Percentiles rank a stretch among this genome's conserved stretches.
Evolutionary conservation across 345 rosid genomes (phyloP).

Genomic region (Citrus maxima): DNA sequence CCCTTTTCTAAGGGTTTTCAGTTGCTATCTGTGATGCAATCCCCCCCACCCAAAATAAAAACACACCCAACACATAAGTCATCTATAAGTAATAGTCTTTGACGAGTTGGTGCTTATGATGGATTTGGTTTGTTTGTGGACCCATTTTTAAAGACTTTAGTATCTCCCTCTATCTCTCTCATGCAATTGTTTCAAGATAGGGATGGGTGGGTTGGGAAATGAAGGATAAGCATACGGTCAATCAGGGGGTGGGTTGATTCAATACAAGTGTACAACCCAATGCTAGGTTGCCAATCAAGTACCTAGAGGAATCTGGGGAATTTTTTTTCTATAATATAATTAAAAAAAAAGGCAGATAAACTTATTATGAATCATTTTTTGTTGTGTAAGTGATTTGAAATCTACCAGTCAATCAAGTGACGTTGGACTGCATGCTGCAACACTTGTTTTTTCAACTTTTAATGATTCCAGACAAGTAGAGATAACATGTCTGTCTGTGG

Average conservation of each 20-base stretch:
- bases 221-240: not conserved
- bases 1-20: not conserved
- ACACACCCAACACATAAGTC: not conserved
- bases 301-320: not conserved
- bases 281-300: not conserved
- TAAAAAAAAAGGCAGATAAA: not conserved
- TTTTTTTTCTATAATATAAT: not conserved
- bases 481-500: not conserved
- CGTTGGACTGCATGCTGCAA: not conserved
- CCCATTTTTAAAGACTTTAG: not conserved
- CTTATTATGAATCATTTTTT: not conserved
- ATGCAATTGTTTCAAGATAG: not conserved
- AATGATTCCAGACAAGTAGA: not conserved
- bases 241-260: not conserved
- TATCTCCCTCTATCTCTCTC: not conserved
- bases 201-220: not conserved
- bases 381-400: not conserved
- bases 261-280: not conserved
- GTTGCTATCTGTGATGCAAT: not conserved
- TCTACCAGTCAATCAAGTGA: not conserved
- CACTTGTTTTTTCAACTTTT: not conserved
- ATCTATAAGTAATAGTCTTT: constrained; percentile 56
- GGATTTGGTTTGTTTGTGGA: constrained; percentile 71
- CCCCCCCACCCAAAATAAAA: too few species aligned
- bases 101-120: constrained; percentile 91